Conservation (phyloP, 768 basidiomycete genomes). For the Mycena amicta region DNA sequence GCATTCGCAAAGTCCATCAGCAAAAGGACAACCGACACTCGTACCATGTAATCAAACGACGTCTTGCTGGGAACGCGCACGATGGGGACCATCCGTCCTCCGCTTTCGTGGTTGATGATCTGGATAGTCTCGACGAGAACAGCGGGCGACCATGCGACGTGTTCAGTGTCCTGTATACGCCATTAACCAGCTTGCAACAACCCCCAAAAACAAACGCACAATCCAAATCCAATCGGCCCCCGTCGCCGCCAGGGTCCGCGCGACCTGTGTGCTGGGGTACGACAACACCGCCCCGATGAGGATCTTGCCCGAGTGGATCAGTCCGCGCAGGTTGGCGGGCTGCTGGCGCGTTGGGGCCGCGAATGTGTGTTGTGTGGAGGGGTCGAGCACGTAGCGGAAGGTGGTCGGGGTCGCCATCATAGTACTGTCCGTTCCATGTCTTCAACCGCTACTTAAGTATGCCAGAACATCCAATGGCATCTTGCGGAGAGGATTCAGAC, state of each 20-base stretch:
- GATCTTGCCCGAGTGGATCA: conserved; percentile 16
- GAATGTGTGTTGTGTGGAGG: conserved; percentile 9
- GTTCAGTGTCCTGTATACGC: conserved; percentile 20
- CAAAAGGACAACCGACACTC: neutral
- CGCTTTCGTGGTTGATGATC: conserved; percentile 21
- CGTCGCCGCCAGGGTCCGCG: conserved; percentile 19
- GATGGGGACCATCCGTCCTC: conserved; percentile 16
- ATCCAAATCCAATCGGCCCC: conserved; percentile 25
- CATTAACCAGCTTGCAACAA: neutral
- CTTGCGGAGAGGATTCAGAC: too few species aligned
- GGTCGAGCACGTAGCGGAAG: conserved; percentile 6
- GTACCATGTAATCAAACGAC: conserved; percentile 18
- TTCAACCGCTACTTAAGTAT: too few species aligned
- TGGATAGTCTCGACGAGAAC: conserved; percentile 18
- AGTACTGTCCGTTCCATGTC: too few species aligned
- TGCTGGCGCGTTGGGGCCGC: conserved; percentile 19
- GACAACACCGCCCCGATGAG: conserved; percentile 20
- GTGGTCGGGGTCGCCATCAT: too few species aligned
- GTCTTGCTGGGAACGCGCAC: conserved; percentile 22
- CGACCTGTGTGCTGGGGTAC: conserved; percentile 21
- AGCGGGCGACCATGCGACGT: conserved; percentile 17
- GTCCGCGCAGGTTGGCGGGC: conserved; percentile 17
- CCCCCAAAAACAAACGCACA: neutral
- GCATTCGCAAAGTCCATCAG: too few species aligned
- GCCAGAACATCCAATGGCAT: too few species aligned